Evolutionary conservation across 2,329 filamentous ascomycete genomes (phyloP).

Genomic region (Aspergillus costaricaensis): DNA sequence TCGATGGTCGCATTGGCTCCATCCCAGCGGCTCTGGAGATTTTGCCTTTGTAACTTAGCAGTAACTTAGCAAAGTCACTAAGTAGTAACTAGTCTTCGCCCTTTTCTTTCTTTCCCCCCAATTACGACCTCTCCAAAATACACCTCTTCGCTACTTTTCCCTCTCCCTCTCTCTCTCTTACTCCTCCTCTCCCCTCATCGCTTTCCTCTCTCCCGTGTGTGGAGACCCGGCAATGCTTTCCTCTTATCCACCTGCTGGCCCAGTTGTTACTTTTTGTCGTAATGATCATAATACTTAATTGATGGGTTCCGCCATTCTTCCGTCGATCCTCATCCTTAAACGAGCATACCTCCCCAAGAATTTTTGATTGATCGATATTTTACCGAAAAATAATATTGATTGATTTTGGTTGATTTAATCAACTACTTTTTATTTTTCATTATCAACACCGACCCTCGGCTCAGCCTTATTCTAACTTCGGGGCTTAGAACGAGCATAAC

Average conservation of each 20-base stretch:
- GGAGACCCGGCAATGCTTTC: conserved; percentile 19
- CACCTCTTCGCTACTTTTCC: background rate
- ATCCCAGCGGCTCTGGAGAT: conserved; percentile 15
- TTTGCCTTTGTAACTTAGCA: background rate
- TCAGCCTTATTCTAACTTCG: conserved; percentile 1
- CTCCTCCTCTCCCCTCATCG: conserved; percentile 2
- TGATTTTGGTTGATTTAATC: too few species aligned
- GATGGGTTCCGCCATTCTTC: conserved; percentile 3
- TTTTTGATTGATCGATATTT: too few species aligned
- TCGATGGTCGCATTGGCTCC: conserved; percentile 37
- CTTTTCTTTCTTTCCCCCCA: conserved; percentile 1
- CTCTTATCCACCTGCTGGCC: conserved; percentile 28
- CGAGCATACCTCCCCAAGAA: background rate
- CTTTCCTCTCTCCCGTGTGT: conserved; percentile 13
- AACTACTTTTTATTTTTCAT: background rate
- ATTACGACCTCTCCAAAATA: background rate
- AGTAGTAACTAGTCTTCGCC: background rate
- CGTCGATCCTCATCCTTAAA: background rate
- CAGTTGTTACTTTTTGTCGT: conserved; percentile 20
- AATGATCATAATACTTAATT: conserved; percentile 18
- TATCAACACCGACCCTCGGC: conserved; percentile 1
- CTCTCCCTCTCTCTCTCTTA: conserved; percentile 11
- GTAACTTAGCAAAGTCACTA: too few species aligned
- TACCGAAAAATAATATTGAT: too few species aligned
- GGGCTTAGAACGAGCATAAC: conserved; percentile 3